Base-by-base conservation (phyloP, 306 rosid species). In the Vigna reflexopilosa region DNA sequence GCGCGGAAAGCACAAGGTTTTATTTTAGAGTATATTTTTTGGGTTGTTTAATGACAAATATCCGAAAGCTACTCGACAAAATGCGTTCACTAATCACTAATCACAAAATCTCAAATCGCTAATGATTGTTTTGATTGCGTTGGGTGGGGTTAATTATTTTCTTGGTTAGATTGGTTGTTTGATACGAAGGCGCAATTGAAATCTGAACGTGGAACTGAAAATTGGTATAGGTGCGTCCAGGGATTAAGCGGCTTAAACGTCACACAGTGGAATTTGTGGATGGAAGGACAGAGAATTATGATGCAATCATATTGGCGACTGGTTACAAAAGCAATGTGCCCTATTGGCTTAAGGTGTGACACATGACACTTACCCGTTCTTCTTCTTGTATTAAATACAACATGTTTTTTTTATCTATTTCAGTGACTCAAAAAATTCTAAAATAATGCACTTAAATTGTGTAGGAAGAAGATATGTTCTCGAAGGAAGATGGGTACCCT, bases 251-350 rank as follows among this genome's bases (percentile, higher is more conserved):
- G 84, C 84, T 96, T 71, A 93, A 90, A 81, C 91, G 79, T 44
- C 90, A 86, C 0, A 34, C 90, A 0, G 92, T 88, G 70, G 99
- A 96, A 62, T 96, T 96, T 68, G 77, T 85, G 4, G 85, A 96
- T 82, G 99, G 93, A 77, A 82, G 52, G 75, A 58, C 75, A 17
- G 93, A 93, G 75, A 85, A 80, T 66, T 96, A 88, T 76, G 98
- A 93, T 86, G 96, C 91, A 80, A 88, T 96, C 79, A 86, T 96
- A 51, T 83, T 96, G 47, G 99, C 99, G 72, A 96, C 99, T 11
- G 99, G 99, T 58, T 96, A 96, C 86, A 96, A 87, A 93, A 96
- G 99, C 85, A 96, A 93, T 80, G 99, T 96, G 6, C 99, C 97
- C 79, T 80, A 83, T 79, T 96, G 99, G 99, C 98, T 96, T 66